A percentile compares a stretch with the other conserved stretches of the same genome.
These are phyloP conservation scores for Ganoderma leucocontextum DNA, from an alignment of 1,284 basidiomycete species.

Conservation along the genomic window DNA sequence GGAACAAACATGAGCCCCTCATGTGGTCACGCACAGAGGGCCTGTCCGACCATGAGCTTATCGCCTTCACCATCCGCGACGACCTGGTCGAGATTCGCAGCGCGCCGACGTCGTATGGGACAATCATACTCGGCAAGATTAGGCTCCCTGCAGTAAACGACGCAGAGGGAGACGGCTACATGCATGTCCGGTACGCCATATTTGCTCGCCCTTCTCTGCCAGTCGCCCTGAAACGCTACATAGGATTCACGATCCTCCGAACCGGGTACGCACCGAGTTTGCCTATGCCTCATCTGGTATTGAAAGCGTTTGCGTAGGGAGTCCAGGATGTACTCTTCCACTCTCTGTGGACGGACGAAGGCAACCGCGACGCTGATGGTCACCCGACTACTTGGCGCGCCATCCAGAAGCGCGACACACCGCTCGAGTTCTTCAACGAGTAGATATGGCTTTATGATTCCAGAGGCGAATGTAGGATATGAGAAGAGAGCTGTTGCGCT, in stretches of 20 bases:
- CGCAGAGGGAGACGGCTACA: conserved; percentile 65
- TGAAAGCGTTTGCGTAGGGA: conserved; percentile 52
- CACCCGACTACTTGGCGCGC: conserved; percentile 68
- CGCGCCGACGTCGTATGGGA: conserved; percentile 64
- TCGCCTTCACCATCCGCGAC: conserved; percentile 58
- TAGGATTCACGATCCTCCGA: conserved; percentile 78
- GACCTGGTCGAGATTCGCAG: conserved; percentile 67
- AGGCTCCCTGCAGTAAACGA: conserved; percentile 72
- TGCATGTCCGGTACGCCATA: conserved; percentile 73
- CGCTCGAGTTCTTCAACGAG: conserved; percentile 80
- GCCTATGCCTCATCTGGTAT: neutral
- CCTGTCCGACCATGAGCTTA: conserved; percentile 61
- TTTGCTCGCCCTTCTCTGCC: neutral
- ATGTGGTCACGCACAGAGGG: conserved; percentile 73
- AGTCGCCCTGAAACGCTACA: neutral
- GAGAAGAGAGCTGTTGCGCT: neutral
- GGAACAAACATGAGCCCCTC: conserved; percentile 75
- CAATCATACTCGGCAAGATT: conserved; percentile 79
- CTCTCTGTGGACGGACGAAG: conserved; percentile 75
- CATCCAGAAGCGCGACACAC: conserved; percentile 63
- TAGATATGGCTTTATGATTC: conserved; percentile 36
- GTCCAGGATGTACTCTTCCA: conserved; percentile 72
- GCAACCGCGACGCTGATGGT: conserved; percentile 57
- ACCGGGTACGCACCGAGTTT: conserved; percentile 54
- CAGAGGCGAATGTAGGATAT: neutral